phyloP scores from a whole-genome alignment of 2,329 filamentous ascomycete genomes.

The Truncatella angustata region DNA sequence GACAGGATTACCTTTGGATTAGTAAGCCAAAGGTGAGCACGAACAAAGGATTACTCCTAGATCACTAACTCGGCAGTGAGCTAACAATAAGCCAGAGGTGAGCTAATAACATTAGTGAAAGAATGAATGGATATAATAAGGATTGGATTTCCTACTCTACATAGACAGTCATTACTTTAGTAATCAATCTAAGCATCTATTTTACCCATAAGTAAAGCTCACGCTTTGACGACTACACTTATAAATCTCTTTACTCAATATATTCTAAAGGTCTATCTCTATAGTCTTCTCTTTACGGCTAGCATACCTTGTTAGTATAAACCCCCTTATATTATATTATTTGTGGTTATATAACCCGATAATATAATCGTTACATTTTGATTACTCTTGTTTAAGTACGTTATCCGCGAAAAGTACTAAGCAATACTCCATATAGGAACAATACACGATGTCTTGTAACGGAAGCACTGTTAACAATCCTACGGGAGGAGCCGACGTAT shows the following conservation, averaged over 20 bases:
- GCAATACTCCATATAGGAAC: neutral
- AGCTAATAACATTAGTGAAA: no score
- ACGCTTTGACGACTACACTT: neutral
- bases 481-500: neutral
- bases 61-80: no score
- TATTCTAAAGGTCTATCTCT: no score
- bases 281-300: no score
- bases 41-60: no score
- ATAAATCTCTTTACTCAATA: neutral
- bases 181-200: no score
- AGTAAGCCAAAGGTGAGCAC: no score
- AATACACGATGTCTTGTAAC: neutral
- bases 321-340: neutral
- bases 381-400: neutral
- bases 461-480: neutral
- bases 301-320: neutral
- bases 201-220: neutral
- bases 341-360: neutral
- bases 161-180: no score
- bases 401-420: neutral
- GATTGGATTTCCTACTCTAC: no score
- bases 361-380: constrained; percentile 4
- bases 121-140: no score
- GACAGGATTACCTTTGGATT: no score
- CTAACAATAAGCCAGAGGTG: no score